These are phyloP conservation scores for Metschnikowia lunata DNA, from an alignment of 805 yeast genomes.

Conservation along the genomic window DNA sequence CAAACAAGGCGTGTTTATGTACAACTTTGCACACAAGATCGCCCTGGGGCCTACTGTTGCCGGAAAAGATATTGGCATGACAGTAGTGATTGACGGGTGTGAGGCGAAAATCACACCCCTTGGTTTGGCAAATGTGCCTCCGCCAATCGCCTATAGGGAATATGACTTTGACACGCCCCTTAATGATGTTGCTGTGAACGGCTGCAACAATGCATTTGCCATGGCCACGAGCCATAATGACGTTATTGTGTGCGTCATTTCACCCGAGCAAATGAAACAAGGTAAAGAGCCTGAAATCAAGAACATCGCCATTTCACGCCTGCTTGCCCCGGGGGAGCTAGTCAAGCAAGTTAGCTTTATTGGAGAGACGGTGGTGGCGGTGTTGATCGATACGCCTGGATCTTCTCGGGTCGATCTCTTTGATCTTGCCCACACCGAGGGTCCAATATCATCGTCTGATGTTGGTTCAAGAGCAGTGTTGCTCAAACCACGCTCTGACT, in stretches of 20 bases:
- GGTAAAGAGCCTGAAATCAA: constrained; percentile 45
- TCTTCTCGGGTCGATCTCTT: constrained; percentile 49
- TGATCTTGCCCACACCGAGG: constrained; percentile 36
- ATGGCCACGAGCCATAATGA: constrained; percentile 45
- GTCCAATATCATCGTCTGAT: constrained; percentile 4
- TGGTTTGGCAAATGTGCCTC: constrained; percentile 84
- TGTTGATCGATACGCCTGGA: constrained; percentile 51
- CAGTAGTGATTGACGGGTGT: constrained; percentile 74
- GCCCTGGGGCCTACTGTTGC: constrained; percentile 63
- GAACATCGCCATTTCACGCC: constrained; percentile 23
- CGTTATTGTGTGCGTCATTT: constrained; percentile 34
- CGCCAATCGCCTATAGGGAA: constrained; percentile 80
- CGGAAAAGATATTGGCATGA: constrained; percentile 74
- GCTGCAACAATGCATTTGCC: constrained; percentile 56
- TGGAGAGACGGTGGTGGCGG: constrained; percentile 48
- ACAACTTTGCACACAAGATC: constrained; percentile 62
- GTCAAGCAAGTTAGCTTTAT: constrained; percentile 64
- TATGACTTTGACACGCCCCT: constrained; percentile 51
- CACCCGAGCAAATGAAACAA: constrained; percentile 44
- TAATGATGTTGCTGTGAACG: constrained; percentile 59
- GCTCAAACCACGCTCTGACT: constrained; percentile 52
- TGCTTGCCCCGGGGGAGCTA: constrained; percentile 41
- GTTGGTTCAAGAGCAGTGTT: constrained; percentile 45
- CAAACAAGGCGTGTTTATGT: constrained; percentile 46
- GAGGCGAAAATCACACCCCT: constrained; percentile 75